Evolutionary conservation across 257 asterid genomes (phyloP).

Genomic region (Solanum stenotomum): DNA sequence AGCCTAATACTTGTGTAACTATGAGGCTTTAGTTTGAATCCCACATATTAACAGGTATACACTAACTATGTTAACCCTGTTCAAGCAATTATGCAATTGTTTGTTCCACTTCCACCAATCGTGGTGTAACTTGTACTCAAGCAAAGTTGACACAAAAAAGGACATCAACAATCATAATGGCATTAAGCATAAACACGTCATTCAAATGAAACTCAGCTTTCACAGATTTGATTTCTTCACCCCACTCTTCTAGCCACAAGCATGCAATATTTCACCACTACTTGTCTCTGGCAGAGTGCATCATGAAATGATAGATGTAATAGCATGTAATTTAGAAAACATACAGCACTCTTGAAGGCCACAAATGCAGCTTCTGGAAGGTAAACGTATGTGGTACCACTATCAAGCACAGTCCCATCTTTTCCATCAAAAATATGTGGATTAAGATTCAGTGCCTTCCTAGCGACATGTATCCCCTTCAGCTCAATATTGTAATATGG

Average conservation of each 20-base stretch:
- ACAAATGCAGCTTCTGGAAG: constrained; percentile 80
- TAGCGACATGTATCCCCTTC: constrained; percentile 90
- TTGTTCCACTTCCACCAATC: neutral
- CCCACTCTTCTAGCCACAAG: neutral
- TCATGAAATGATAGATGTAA: neutral
- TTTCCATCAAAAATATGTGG: constrained; percentile 69
- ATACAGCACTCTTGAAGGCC: constrained; percentile 76
- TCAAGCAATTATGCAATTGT: neutral
- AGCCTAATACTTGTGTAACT: neutral
- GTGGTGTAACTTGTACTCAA: neutral
- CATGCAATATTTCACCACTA: neutral
- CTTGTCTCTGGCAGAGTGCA: neutral
- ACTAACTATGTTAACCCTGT: neutral
- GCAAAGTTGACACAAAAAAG: neutral
- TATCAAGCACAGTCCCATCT: constrained; percentile 88
- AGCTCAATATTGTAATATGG: constrained; percentile 97
- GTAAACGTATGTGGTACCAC: constrained; percentile 97
- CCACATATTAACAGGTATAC: neutral
- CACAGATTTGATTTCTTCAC: neutral
- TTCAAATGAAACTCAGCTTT: neutral
- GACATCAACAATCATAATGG: neutral
- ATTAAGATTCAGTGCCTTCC: constrained; percentile 62
- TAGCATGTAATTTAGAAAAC: constrained; percentile 14
- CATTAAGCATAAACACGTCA: neutral
- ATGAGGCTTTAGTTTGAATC: neutral